Base-by-base conservation (phyloP, 1,284 basidiomycete genomes). In the Leccinum fallax region DNA sequence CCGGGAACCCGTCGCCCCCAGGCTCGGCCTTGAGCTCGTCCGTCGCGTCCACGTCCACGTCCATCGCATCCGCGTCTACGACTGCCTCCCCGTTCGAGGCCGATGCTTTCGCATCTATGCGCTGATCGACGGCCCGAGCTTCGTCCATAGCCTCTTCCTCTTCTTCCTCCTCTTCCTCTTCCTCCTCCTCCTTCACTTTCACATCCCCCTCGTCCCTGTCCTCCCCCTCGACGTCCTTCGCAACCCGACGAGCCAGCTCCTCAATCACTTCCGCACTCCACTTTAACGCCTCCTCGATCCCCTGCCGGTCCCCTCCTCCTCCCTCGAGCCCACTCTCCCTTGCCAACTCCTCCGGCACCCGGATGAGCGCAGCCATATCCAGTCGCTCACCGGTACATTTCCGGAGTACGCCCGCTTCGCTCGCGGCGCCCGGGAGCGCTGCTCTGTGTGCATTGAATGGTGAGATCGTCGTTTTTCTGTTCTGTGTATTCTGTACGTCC, bases 281-380 rank as follows among this genome's bases (percentile, higher is more conserved):
- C 13, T 26, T 46, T 57, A 76, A 55, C 58, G 72, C 71, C 0
- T 74, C 75, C 59, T 73, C 78, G 28, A 76, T 71, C n/a, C 75
- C 76, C 49, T 68, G 69, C 1, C 6, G 38, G 4, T 62, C 65
- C 4, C 49, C 66, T 34, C 36, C 46, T 13, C 15, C 63, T 66
- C 69, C 74, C 66, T 74, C 70, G 16, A 73, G 71, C 0, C 71
- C 83, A 6, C 79, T 86, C 63, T 88, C 88, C 55, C 79, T 72
- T 63, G 85, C 86, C 36, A 92, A 71, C 71, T 92, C 90, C 32
- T 83, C 81, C 0, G 89, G 87, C 1, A 71, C 68, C 54, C 77
- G 81, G 60, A 92, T 85, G 51, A 92, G 77, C 16, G 85, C 76
- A 3, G 81, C 83, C 81, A 92, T 88, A 71, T 92, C 90, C 60